A percentile compares a stretch with the other conserved stretches of the same genome.
phyloP scores from a whole-genome alignment of 176 grass and related monocot species.

The Stipa capillata region DNA sequence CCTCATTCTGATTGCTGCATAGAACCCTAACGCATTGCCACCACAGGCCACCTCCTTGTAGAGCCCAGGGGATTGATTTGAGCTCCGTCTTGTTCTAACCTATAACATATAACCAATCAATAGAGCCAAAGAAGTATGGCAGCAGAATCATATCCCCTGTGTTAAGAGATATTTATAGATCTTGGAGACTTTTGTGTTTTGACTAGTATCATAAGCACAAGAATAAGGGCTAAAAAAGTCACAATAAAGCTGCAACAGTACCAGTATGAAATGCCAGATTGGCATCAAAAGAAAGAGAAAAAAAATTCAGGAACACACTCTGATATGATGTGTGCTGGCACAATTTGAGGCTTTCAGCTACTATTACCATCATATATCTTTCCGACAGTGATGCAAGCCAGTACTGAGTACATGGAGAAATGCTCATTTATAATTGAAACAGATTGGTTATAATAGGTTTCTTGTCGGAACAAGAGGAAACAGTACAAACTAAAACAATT shows the following conservation, averaged over 20 bases:
- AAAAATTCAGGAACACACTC: neutral
- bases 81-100: conserved; percentile 57
- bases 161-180: neutral
- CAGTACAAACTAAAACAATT: neutral
- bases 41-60: conserved; percentile 71
- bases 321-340: neutral
- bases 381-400: neutral
- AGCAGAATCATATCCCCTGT: neutral
- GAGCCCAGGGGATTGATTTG: conserved; percentile 14
- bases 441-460: neutral
- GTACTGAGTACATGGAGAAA: neutral
- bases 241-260: neutral
- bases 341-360: neutral
- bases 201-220: neutral
- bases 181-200: neutral
- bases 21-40: conserved; percentile 80
- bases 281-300: neutral
- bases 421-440: neutral
- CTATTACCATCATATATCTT: neutral
- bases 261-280: neutral
- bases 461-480: neutral
- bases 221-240: neutral
- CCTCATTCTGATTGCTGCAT: conserved; percentile 91
- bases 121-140: neutral
- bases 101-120: conserved; percentile 28